These are phyloP conservation scores for Backusella parvicylindrica DNA, from an alignment of 192 early-diverging fungal species.

Conservation along the genomic window DNA sequence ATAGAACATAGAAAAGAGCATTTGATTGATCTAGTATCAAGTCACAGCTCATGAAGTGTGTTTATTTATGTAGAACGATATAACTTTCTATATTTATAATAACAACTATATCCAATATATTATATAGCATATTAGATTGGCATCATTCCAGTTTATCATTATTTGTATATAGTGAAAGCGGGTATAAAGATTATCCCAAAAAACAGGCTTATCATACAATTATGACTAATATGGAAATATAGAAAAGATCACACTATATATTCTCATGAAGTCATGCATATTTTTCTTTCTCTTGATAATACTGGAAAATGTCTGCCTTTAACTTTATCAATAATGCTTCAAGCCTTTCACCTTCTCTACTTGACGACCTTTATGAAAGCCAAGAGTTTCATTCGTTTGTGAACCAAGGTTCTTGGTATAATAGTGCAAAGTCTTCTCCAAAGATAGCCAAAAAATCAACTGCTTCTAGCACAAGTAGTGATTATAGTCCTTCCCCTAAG, in stretches of 20 bases:
- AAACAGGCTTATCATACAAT: too few species aligned
- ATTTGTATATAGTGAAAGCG: too few species aligned
- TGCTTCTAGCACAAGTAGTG: not conserved
- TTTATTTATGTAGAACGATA: too few species aligned
- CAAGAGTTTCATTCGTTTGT: constrained; percentile 1
- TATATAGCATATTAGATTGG: too few species aligned
- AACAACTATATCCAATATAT: too few species aligned
- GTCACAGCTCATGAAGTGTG: too few species aligned
- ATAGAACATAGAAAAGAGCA: too few species aligned
- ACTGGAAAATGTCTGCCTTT: not conserved
- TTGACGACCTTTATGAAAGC: not conserved
- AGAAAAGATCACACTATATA: not conserved
- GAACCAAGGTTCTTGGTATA: not conserved
- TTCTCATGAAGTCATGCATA: not conserved
- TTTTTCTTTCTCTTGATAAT: not conserved
- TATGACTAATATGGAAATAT: too few species aligned
- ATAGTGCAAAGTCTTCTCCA: not conserved
- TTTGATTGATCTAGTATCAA: too few species aligned
- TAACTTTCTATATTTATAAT: too few species aligned
- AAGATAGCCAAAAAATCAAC: not conserved
- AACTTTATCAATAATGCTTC: not conserved
- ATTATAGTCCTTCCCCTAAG: not conserved
- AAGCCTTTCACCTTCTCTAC: not conserved
- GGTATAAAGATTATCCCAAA: too few species aligned
- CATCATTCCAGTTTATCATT: too few species aligned